Percentiles rank a stretch among this genome's conserved stretches.
phyloP scores from a whole-genome alignment of 495 filamentous ascomycete genomes.

The Lasiosphaeria ovina region DNA sequence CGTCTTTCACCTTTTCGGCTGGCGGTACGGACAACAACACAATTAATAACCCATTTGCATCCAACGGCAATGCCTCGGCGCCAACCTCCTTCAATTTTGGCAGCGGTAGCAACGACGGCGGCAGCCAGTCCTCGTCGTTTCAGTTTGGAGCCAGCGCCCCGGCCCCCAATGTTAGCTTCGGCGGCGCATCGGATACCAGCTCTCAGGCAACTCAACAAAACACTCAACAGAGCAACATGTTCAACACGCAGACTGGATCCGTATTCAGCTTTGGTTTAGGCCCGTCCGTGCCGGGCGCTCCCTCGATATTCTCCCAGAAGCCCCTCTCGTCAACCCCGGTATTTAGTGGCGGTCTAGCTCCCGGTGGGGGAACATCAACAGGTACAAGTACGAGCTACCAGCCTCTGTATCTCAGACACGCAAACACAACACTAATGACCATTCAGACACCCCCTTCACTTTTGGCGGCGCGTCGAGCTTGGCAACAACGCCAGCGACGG shows the following conservation, averaged over 20 bases:
- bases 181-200: conserved; percentile 23
- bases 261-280: conserved; percentile 28
- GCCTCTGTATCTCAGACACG: conserved; percentile 18
- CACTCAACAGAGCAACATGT: conserved; percentile 20
- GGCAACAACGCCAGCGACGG: conserved; percentile 57
- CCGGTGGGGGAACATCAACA: conserved; percentile 39
- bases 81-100: conserved; percentile 42
- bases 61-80: conserved; percentile 29
- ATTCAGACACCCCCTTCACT: conserved; percentile 44
- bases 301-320: conserved; percentile 24
- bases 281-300: conserved; percentile 18
- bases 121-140: conserved; percentile 23
- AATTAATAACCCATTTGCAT: conserved; percentile 42
- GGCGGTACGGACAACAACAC: conserved; percentile 28
- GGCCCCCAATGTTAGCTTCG: conserved; percentile 32
- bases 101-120: conserved; percentile 17
- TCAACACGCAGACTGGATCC: conserved; percentile 10
- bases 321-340: conserved; percentile 25
- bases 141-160: conserved; percentile 25
- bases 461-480: conserved; percentile 52
- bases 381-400: conserved; percentile 26
- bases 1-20: conserved; percentile 42
- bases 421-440: conserved; percentile 15
- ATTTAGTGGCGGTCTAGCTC: conserved; percentile 35
- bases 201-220: neutral